These are phyloP conservation scores for Schwanniomyces pseudopolymorphus DNA, from an alignment of 805 yeast genomes.

Conservation along the genomic window DNA sequence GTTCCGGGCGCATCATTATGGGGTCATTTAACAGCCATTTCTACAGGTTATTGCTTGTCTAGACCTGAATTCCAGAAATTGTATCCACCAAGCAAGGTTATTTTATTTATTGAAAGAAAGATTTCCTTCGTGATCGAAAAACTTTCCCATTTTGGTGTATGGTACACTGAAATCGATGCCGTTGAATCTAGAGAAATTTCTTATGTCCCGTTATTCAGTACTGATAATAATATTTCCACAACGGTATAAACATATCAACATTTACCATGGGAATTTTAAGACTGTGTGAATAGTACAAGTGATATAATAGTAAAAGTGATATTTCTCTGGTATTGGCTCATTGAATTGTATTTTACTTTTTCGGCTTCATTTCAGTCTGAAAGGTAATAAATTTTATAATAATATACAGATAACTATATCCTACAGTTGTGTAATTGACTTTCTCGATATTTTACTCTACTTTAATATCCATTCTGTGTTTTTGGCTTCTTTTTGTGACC, in stretches of 20 bases:
- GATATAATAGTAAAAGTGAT: too few species aligned
- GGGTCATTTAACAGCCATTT: constrained; percentile 70
- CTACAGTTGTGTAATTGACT: too few species aligned
- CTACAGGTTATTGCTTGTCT: constrained; percentile 64
- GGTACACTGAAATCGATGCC: constrained; percentile 61
- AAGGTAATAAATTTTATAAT: too few species aligned
- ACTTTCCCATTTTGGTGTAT: constrained; percentile 55
- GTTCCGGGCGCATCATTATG: constrained; percentile 68
- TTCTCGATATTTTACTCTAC: too few species aligned
- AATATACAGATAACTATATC: too few species aligned
- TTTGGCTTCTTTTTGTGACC: too few species aligned
- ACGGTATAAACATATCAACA: not conserved
- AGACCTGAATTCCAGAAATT: constrained; percentile 55
- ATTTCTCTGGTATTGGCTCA: too few species aligned
- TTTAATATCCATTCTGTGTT: too few species aligned
- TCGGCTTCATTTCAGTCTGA: too few species aligned
- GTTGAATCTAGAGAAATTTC: constrained; percentile 39
- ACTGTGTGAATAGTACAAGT: not conserved
- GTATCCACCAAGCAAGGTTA: constrained; percentile 64
- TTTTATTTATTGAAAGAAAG: constrained; percentile 63
- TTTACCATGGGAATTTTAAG: not conserved
- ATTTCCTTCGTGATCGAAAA: constrained; percentile 48
- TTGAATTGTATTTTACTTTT: too few species aligned
- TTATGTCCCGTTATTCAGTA: constrained; percentile 26
- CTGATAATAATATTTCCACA: constrained; percentile 18